These are phyloP conservation scores for Pythium insidiosum DNA, from an alignment of 352 stramenopile genomes.

Conservation along the genomic window DNA sequence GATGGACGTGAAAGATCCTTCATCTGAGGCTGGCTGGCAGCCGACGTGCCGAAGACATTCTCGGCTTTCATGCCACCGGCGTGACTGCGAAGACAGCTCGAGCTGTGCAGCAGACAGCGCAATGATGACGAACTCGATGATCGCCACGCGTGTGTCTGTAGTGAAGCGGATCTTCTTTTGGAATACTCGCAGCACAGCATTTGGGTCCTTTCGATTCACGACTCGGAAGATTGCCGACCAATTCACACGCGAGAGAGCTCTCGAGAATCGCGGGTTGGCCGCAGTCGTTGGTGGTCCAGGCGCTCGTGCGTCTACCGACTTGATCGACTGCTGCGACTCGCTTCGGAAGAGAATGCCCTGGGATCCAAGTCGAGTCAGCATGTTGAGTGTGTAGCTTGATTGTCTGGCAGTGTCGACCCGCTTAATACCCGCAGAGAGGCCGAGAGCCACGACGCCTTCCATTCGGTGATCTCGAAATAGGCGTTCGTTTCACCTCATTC, in stretches of 20 bases:
- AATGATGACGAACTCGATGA: constrained; percentile 35
- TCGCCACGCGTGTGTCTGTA: constrained; percentile 26
- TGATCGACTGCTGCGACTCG: constrained; percentile 5
- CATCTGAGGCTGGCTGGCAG: constrained; percentile 26
- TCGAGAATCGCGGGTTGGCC: not conserved
- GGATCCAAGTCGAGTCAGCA: too few species aligned
- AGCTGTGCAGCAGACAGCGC: constrained; percentile 33
- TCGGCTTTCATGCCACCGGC: constrained; percentile 46
- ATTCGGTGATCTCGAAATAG: too few species aligned
- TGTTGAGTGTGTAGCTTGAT: too few species aligned
- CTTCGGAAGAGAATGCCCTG: constrained; percentile 4
- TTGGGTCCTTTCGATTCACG: constrained; percentile 3
- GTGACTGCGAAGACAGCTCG: constrained; percentile 19
- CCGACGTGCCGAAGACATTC: constrained; percentile 14
- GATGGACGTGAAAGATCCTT: constrained; percentile 25
- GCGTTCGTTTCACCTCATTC: too few species aligned
- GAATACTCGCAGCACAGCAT: constrained; percentile 16
- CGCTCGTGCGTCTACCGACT: too few species aligned
- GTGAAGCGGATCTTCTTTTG: constrained; percentile 33
- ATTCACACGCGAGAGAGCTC: constrained; percentile 11
- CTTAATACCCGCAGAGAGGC: too few species aligned
- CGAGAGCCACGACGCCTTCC: too few species aligned
- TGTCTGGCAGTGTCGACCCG: too few species aligned
- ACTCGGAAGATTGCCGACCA: constrained; percentile 11
- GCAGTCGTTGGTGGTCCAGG: not conserved